phyloP scores from a whole-genome alignment of 805 yeast species.

The Tetrapisispora namnaoensis region DNA sequence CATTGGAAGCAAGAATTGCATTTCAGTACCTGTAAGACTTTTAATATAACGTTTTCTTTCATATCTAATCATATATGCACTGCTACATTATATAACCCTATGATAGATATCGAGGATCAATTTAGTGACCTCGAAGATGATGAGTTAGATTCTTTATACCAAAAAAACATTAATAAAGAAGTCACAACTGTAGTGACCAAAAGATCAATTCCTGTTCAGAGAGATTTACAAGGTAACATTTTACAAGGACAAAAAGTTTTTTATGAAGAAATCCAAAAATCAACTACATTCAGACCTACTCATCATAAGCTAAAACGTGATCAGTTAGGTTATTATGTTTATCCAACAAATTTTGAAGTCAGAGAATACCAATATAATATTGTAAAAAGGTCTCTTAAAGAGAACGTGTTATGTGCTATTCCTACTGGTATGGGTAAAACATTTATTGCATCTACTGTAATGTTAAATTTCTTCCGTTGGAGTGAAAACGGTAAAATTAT shows the following conservation, averaged over 20 bases:
- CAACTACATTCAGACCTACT: constrained; percentile 34
- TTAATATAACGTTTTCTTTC: too few species aligned
- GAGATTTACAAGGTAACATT: constrained; percentile 27
- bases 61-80: neutral
- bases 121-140: constrained; percentile 25
- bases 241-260: constrained; percentile 22
- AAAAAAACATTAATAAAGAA: constrained; percentile 26
- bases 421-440: constrained; percentile 99
- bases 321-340: constrained; percentile 43
- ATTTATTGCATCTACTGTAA: constrained; percentile 87
- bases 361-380: constrained; percentile 87
- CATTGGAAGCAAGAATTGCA: too few species aligned
- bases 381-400: constrained; percentile 57
- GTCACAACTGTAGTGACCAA: constrained; percentile 25
- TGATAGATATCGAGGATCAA: neutral
- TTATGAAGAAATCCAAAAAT: constrained; percentile 32
- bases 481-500: constrained; percentile 67
- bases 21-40: too few species aligned
- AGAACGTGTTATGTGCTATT: constrained; percentile 75
- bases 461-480: constrained; percentile 87
- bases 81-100: neutral
- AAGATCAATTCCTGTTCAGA: constrained; percentile 28
- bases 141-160: constrained; percentile 26
- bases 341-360: constrained; percentile 76
- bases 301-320: constrained; percentile 41